These are phyloP conservation scores for Coniochaeta prunicola DNA, from an alignment of 2,329 filamentous ascomycete species.

Conservation along the genomic window DNA sequence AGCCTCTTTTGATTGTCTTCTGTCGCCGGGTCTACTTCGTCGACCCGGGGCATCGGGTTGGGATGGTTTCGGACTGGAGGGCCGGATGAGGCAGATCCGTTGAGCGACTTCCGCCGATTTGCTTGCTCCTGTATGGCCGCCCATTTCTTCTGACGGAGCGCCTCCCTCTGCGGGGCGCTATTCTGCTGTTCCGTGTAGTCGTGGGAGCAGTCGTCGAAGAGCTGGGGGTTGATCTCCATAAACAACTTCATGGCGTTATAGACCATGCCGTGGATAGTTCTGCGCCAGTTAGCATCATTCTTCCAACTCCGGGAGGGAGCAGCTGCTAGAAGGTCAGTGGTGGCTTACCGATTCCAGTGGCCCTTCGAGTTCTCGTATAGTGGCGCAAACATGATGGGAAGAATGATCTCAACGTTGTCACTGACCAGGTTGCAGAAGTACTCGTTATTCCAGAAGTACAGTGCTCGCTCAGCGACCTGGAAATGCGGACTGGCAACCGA, in stretches of 20 bases:
- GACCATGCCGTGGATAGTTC: conserved; percentile 98
- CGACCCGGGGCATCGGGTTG: conserved; percentile 43
- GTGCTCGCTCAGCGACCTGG: conserved; percentile 91
- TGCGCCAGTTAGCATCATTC: conserved; percentile 33
- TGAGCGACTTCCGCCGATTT: conserved; percentile 52
- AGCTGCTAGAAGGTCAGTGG: neutral
- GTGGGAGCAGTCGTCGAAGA: conserved; percentile 97
- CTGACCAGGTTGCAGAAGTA: conserved; percentile 99
- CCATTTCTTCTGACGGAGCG: conserved; percentile 80
- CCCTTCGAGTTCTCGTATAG: conserved; percentile 98
- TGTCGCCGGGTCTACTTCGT: conserved; percentile 72
- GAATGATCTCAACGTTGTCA: conserved; percentile 96
- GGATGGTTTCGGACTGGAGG: conserved; percentile 27
- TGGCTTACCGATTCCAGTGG: conserved; percentile 88
- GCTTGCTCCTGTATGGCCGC: conserved; percentile 77
- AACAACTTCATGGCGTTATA: conserved; percentile 99
- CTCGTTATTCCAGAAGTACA: conserved; percentile 99
- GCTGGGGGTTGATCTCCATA: conserved; percentile 98
- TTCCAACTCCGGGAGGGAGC: neutral
- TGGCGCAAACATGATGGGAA: conserved; percentile 98
- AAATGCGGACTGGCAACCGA: conserved; percentile 98
- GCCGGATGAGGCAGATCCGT: conserved; percentile 25
- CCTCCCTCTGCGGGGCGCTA: conserved; percentile 77
- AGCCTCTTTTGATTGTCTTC: conserved; percentile 82
- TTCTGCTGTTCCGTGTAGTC: conserved; percentile 97